phyloP scores from a whole-genome alignment of 2,329 filamentous ascomycete species.

The Arthroderma uncinatum region DNA sequence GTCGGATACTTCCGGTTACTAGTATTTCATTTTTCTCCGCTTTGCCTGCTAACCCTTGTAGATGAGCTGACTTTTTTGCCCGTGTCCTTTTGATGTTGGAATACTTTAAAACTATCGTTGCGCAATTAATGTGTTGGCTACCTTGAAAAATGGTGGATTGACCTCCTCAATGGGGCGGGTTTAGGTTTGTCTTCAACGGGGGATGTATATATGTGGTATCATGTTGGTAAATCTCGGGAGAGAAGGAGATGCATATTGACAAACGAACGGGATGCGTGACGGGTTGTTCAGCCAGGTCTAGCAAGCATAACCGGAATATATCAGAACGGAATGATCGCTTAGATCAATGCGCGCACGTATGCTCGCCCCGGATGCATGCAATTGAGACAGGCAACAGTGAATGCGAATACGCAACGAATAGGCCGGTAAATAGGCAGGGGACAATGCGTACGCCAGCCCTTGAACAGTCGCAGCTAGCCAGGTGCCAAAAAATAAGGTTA shows the following conservation, averaged over 20 bases:
- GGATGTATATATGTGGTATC: no score
- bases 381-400: not conserved
- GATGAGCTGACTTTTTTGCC: not conserved
- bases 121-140: not conserved
- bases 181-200: not conserved
- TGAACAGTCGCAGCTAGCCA: not conserved
- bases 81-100: not conserved
- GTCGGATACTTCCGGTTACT: conserved; percentile 4
- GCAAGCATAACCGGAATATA: not conserved
- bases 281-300: not conserved
- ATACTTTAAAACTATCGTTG: not conserved
- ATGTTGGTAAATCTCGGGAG: not conserved
- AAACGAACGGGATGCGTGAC: not conserved
- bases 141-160: not conserved
- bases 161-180: not conserved
- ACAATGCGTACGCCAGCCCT: not conserved
- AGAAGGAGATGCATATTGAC: not conserved
- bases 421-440: not conserved
- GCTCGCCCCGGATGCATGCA: not conserved
- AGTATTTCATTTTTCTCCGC: not conserved
- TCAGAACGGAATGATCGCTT: not conserved
- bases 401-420: not conserved
- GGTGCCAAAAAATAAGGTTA: not conserved
- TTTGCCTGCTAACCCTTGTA: not conserved
- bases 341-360: not conserved